phyloP scores from a whole-genome alignment of 805 yeast genomes.

The Brettanomyces nanus region DNA sequence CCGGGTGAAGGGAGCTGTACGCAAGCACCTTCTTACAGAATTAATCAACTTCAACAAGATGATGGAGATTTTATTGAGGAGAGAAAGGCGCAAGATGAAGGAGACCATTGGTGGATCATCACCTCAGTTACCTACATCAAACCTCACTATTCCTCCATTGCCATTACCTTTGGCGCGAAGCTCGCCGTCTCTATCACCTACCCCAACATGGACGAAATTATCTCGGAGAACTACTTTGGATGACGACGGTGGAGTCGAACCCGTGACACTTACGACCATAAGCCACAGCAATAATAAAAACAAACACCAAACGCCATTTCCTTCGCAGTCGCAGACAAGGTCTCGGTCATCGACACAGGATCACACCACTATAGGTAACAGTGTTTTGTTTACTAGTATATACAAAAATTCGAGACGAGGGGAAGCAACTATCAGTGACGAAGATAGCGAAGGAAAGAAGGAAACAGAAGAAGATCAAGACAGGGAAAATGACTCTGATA shows the following conservation, averaged over 20 bases:
- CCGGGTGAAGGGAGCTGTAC: slow-evolving; percentile 51
- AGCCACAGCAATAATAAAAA: no score
- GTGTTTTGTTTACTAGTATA: slow-evolving; percentile 1
- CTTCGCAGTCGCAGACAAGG: no score
- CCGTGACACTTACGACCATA: no score
- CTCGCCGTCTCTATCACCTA: slow-evolving; percentile 1
- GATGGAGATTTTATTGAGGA: slow-evolving; percentile 42
- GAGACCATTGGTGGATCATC: neutral
- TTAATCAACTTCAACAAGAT: slow-evolving; percentile 47
- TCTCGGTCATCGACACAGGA: no score
- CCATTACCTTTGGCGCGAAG: neutral
- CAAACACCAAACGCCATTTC: no score
- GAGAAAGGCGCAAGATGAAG: slow-evolving; percentile 25
- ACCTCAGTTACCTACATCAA: no score
- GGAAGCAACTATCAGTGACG: neutral
- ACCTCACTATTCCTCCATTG: no score
- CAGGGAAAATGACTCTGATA: neutral
- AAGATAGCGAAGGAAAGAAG: neutral
- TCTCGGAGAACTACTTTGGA: no score
- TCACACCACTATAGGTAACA: neutral
- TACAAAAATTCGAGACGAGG: neutral
- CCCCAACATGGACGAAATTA: neutral
- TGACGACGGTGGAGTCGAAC: no score
- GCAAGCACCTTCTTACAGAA: slow-evolving; percentile 56
- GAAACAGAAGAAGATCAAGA: slow-evolving; percentile 1